Percentiles rank a stretch among this genome's conserved stretches.
phyloP scores from a whole-genome alignment of 2,329 filamentous ascomycete species.

The Neofusicoccum umdonicola region DNA sequence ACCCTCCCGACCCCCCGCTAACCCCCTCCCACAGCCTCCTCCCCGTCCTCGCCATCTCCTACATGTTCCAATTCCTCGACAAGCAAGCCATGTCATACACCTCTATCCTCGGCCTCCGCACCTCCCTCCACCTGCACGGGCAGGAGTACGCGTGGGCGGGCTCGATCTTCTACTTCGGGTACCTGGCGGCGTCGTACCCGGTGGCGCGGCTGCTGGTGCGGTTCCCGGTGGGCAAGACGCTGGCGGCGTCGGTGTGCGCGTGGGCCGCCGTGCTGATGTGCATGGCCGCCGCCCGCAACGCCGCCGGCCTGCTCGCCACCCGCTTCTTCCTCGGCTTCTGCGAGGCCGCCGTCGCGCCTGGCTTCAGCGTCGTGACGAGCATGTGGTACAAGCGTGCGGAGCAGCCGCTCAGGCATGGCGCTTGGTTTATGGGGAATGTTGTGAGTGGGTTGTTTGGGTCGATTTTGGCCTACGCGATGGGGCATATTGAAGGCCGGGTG shows the following conservation, averaged over 20 bases:
- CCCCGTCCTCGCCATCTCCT: conserved; percentile 22
- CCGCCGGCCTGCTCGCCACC: conserved; percentile 24
- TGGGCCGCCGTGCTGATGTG: conserved; percentile 11
- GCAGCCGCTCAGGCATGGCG: conserved; percentile 9
- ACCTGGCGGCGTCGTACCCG: conserved; percentile 14
- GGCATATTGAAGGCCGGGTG: not conserved
- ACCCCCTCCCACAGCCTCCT: conserved; percentile 1
- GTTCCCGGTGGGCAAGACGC: conserved; percentile 13
- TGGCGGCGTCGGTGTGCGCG: conserved; percentile 9
- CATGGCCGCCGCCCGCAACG: conserved; percentile 15
- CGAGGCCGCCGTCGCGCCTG: conserved; percentile 28
- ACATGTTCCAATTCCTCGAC: conserved; percentile 25
- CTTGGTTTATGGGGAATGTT: conserved; percentile 15
- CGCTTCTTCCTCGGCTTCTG: conserved; percentile 27
- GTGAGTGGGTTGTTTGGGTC: not conserved
- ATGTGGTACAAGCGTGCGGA: conserved; percentile 24
- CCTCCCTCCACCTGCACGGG: conserved; percentile 23
- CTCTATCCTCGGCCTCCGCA: conserved; percentile 25
- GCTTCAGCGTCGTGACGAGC: conserved; percentile 27
- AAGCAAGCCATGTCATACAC: conserved; percentile 23
- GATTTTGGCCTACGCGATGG: conserved; percentile 12
- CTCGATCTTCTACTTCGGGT: conserved; percentile 25
- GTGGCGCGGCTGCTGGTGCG: conserved; percentile 17
- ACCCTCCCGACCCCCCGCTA: not conserved
- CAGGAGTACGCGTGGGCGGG: conserved; percentile 27